A percentile compares a stretch with the other conserved stretches of the same genome.
Conservation (phyloP, 352 stramenopile species). For the Bremia lactucae region DNA sequence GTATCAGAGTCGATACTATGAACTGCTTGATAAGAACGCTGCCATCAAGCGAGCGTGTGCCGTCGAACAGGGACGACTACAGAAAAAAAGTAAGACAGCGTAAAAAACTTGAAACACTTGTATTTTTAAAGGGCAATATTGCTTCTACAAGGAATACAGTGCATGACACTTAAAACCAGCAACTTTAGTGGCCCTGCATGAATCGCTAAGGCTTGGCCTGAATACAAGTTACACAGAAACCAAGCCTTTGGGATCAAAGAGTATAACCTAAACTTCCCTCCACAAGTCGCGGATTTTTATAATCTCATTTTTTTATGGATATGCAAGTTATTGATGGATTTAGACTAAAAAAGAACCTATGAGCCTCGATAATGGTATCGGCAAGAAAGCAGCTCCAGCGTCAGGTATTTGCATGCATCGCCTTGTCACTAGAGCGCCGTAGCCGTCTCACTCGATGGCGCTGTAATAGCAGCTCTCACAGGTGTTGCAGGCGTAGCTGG, state of each 20-base stretch:
- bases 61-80: constrained; percentile 10
- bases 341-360: no score
- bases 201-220: no score
- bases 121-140: not conserved
- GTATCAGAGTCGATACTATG: constrained; percentile 45
- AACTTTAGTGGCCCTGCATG: no score
- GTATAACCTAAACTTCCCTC: no score
- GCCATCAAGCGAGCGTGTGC: constrained; percentile 35
- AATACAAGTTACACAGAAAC: no score
- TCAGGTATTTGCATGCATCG: constrained; percentile 5
- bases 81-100: constrained; percentile 34
- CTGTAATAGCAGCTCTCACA: constrained; percentile 7
- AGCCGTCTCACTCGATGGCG: constrained; percentile 12
- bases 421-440: constrained; percentile 14
- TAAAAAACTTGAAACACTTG: constrained; percentile 2
- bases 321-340: no score
- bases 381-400: constrained; percentile 15
- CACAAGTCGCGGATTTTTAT: no score
- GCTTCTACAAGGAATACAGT: not conserved
- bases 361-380: no score
- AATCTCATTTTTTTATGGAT: no score
- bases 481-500: constrained; percentile 5
- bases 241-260: no score
- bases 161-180: not conserved
- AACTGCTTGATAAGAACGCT: constrained; percentile 57